Conservation (phyloP, 768 basidiomycete species). For the Polyporus arcularius region DNA sequence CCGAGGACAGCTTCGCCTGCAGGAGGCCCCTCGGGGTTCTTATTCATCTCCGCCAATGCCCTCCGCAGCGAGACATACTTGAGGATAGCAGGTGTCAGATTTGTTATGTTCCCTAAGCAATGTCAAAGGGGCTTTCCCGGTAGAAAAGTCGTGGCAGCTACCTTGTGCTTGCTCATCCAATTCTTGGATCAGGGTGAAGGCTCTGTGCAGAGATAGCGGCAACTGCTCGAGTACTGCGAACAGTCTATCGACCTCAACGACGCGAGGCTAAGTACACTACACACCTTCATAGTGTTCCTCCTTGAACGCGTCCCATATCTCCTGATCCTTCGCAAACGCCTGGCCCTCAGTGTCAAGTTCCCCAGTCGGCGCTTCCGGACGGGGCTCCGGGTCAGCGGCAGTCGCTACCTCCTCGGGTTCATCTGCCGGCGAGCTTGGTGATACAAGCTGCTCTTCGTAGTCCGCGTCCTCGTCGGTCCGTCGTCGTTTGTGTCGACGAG, state of each 20-base stretch:
- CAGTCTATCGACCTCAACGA: not conserved
- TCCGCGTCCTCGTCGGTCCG: conserved; percentile 4
- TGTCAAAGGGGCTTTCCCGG: not conserved
- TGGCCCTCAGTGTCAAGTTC: not conserved
- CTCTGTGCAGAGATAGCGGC: conserved; percentile 72
- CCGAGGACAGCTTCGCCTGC: not conserved
- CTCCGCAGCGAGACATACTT: conserved; percentile 46
- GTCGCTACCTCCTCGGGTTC: not conserved
- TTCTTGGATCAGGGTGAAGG: conserved; percentile 69
- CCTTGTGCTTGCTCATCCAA: conserved; percentile 67
- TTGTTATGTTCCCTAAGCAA: conserved; percentile 38
- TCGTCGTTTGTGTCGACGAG: conserved; percentile 13
- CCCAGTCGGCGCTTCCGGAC: not conserved
- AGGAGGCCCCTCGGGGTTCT: not conserved
- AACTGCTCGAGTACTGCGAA: conserved; percentile 74
- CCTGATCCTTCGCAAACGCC: conserved; percentile 47
- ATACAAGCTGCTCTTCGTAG: not conserved
- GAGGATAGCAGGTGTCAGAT: conserved; percentile 45
- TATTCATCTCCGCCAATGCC: conserved; percentile 19
- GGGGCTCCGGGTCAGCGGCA: not conserved
- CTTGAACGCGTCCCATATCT: conserved; percentile 72
- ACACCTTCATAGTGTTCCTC: conserved; percentile 81
- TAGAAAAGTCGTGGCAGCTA: conserved; percentile 23
- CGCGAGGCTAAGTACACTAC: conserved; percentile 10
- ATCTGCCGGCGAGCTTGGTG: not conserved